phyloP scores from a whole-genome alignment of 305 asterid species.

The Fraxinus xanthoxyloides region DNA sequence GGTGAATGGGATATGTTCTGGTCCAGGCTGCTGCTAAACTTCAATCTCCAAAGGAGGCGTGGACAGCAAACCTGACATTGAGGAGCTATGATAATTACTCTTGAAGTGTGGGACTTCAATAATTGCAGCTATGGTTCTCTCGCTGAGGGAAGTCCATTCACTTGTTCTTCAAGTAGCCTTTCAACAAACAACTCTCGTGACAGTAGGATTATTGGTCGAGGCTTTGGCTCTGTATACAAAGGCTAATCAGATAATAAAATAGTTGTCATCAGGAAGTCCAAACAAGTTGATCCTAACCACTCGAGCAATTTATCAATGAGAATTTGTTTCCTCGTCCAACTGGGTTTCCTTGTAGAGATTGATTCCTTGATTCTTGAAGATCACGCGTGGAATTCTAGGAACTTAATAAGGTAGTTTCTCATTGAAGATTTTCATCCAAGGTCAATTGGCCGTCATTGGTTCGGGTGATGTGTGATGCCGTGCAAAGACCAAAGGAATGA shows the following conservation, averaged over 20 bases:
- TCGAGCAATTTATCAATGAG: no score
- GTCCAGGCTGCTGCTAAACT: slow-evolving; percentile 38
- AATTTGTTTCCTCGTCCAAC: no score
- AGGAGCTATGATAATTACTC: background rate
- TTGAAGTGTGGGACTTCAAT: background rate
- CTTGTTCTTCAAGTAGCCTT: no score
- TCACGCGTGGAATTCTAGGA: no score
- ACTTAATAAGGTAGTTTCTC: background rate
- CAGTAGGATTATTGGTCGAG: no score
- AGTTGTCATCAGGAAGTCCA: no score
- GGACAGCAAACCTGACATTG: background rate
- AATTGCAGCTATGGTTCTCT: slow-evolving; percentile 32
- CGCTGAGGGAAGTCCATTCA: slow-evolving; percentile 12
- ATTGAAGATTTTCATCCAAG: background rate
- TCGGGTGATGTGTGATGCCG: background rate
- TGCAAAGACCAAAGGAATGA: background rate
- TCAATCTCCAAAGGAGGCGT: slow-evolving; percentile 25
- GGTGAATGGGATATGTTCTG: slow-evolving; percentile 8
- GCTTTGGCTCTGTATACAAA: no score
- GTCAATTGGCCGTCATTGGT: background rate
- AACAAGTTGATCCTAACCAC: no score
- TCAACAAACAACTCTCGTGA: no score
- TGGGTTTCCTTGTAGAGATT: no score
- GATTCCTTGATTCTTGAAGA: no score
- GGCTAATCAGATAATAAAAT: no score